phyloP scores from a whole-genome alignment of 169 alveolate genomes.

The Miamiensis avidus region DNA sequence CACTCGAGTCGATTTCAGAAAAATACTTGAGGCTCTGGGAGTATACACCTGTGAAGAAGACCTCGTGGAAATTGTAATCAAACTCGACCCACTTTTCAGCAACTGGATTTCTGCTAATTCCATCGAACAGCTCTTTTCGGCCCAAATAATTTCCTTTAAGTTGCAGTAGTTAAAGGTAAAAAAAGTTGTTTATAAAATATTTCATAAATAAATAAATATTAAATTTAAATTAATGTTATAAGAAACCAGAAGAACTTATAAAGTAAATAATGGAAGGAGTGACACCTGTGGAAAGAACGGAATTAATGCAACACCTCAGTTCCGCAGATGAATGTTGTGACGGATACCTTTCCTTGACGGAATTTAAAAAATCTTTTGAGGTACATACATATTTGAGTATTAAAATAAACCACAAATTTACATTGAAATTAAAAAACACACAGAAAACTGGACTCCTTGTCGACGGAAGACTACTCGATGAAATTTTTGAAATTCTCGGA shows the following conservation, averaged over 20 bases:
- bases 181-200: background rate
- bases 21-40: background rate
- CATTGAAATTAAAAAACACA: too few species aligned
- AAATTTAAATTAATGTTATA: too few species aligned
- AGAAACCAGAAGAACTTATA: conserved; percentile 23
- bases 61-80: background rate
- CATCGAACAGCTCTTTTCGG: background rate
- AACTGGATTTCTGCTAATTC: background rate
- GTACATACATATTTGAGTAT: background rate
- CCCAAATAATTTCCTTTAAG: background rate
- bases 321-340: background rate
- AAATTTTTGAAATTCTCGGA: conserved; percentile 10
- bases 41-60: background rate
- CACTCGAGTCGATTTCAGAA: background rate
- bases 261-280: conserved; percentile 4
- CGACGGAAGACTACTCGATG: background rate
- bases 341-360: conserved; percentile 8
- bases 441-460: background rate
- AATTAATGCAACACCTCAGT: background rate
- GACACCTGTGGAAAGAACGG: background rate
- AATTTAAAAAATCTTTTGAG: conserved; percentile 9
- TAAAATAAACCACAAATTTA: too few species aligned
- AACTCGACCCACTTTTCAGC: background rate
- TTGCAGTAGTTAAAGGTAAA: background rate
- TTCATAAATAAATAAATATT: too few species aligned